Evolutionary conservation across 164 flowering plant genomes (phyloP), one percentile per base, ranked within the genome.

Genomic region (Vitis rupestris): DNA sequence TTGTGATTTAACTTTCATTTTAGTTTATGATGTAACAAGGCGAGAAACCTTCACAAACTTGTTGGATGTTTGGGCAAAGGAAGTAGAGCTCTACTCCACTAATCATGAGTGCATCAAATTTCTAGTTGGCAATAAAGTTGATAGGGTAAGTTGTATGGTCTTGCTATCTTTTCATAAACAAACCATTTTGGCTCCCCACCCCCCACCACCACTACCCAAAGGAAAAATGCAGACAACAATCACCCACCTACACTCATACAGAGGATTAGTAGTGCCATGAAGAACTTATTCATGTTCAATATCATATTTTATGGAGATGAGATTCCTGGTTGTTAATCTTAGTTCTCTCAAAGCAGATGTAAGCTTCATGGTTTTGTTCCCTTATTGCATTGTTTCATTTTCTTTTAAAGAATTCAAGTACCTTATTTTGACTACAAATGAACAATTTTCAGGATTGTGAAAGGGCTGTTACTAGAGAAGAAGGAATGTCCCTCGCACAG

Each of bases 61-160:
- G 75, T 78, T 85, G 17, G 77, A 89, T 8, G 71, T 80, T 55
- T 91, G 98, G 99, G 83, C 88, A 9, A 92, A 87, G 83, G 97
- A 94, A 70, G 75, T 89, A 31, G 88, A 91, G 73, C 81, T 83
- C 9, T 87, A 88, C 82, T 91, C 88, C 50, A 94, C 92, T 1
- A 87, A 89, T 81, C 80, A 68, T 10, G 95, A 86, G 12, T 94
- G 98, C 59, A 65, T 94, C 76, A 92, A 86, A 79, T 78, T 94
- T 65, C 84, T 92, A 10, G 94, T 92, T 59, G 99, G 97, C 16
- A 94, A 94, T 74, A 93, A 92, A 81, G 89, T 91, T 72, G 99
- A 94, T 69, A 87, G 73, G 89, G 98, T 94, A 76, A 76, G 80
- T 78, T 67, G 55, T 12, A 14, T 48, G 10, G 30, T 49, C 71